phyloP scores from a whole-genome alignment of 352 stramenopile genomes.

The Pythium grandisporangium region DNA sequence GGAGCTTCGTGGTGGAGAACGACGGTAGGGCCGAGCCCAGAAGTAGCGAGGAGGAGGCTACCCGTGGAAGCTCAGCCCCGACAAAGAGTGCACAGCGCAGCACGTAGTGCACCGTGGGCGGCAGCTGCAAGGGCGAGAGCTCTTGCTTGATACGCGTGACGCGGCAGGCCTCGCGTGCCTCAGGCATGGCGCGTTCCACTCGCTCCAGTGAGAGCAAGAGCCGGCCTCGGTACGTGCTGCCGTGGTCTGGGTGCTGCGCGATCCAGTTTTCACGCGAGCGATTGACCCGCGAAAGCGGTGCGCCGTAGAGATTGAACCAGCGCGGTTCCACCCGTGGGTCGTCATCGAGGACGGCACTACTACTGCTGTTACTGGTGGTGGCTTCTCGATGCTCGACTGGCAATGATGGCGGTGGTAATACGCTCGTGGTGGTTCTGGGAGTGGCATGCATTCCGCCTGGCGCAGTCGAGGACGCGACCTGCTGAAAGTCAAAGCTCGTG shows the following conservation, averaged over 20 bases:
- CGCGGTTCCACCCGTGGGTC: slow-evolving; percentile 21
- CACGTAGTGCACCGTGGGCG: slow-evolving; percentile 56
- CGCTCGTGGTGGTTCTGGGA: too few relatives aligned
- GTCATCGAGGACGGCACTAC: neutral
- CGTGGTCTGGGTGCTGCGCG: slow-evolving; percentile 50
- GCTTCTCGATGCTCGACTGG: slow-evolving; percentile 2
- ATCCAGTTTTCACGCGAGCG: slow-evolving; percentile 39
- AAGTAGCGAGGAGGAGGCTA: slow-evolving; percentile 1
- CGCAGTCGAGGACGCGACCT: slow-evolving; percentile 22
- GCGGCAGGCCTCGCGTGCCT: slow-evolving; percentile 55
- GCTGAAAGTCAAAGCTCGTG: slow-evolving; percentile 59
- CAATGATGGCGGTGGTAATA: too few relatives aligned
- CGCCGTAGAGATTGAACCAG: slow-evolving; percentile 85
- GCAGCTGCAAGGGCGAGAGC: slow-evolving; percentile 5
- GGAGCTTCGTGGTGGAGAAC: slow-evolving; percentile 20
- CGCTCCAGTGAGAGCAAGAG: slow-evolving; percentile 72
- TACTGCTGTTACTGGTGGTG: neutral
- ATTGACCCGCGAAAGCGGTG: slow-evolving; percentile 47
- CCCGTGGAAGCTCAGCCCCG: slow-evolving; percentile 37
- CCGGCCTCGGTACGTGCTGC: slow-evolving; percentile 73
- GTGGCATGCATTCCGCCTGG: slow-evolving; percentile 22
- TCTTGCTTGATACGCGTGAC: slow-evolving; percentile 30
- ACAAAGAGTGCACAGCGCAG: slow-evolving; percentile 52
- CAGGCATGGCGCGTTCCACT: slow-evolving; percentile 21
- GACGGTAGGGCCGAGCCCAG: slow-evolving; percentile 1